Conservation (phyloP, 257 asterid genomes). For the Solanum dulcamara region DNA sequence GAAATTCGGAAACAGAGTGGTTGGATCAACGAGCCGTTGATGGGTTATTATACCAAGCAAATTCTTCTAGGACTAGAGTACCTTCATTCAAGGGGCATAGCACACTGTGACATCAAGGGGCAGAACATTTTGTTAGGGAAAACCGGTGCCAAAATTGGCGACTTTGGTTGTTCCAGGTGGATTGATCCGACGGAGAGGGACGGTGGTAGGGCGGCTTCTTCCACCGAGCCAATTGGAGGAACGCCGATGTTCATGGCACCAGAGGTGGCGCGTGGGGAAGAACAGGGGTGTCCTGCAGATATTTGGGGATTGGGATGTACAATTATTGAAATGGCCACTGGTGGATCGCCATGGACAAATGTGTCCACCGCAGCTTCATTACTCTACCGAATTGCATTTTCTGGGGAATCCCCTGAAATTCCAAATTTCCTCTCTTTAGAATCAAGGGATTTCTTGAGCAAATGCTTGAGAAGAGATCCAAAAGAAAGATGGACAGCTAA, state of each 20-base stretch:
- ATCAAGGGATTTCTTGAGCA: constrained; percentile 52
- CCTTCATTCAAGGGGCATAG: constrained; percentile 51
- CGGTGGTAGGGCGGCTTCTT: no score
- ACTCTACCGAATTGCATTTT: constrained; percentile 44
- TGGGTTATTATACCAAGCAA: constrained; percentile 24
- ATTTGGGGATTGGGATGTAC: constrained; percentile 82
- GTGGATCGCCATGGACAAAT: constrained; percentile 54
- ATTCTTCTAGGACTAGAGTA: constrained; percentile 44
- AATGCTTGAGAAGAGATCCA: constrained; percentile 41
- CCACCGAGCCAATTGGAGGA: constrained; percentile 14
- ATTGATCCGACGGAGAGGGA: not conserved
- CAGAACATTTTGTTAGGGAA: constrained; percentile 39
- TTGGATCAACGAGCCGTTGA: constrained; percentile 23
- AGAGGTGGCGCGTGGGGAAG: constrained; percentile 62
- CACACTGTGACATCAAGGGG: constrained; percentile 74
- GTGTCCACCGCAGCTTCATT: constrained; percentile 12
- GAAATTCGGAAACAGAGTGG: constrained; percentile 18
- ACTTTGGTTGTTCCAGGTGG: constrained; percentile 67
- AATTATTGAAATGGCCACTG: constrained; percentile 64
- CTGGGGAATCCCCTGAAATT: constrained; percentile 45
- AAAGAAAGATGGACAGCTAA: constrained; percentile 53
- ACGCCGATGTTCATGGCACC: constrained; percentile 85
- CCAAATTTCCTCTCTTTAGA: constrained; percentile 43
- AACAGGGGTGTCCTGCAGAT: constrained; percentile 57
- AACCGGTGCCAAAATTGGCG: constrained; percentile 42